These are phyloP conservation scores for Aquilaria sinensis DNA, from an alignment of 345 rosid species.

Conservation along the genomic window DNA sequence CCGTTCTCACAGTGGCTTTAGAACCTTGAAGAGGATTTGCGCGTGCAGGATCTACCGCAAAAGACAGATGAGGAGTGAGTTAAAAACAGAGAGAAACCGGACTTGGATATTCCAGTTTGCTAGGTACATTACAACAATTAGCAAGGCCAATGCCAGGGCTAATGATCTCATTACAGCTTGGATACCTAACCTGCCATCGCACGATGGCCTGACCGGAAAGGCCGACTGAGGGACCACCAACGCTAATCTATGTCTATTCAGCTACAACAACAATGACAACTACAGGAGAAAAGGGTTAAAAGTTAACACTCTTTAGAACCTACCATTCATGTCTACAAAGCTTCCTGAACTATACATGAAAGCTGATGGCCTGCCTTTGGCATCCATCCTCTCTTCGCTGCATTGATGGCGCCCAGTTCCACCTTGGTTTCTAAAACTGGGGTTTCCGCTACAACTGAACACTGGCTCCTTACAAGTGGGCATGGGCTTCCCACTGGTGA, in stretches of 20 bases:
- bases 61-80: too few relatives aligned
- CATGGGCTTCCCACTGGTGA: conserved; percentile 20
- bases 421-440: conserved; percentile 18
- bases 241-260: neutral
- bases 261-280: neutral
- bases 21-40: too few relatives aligned
- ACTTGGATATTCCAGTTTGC: too few relatives aligned
- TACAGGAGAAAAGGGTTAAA: conserved; percentile 1
- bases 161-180: too few relatives aligned
- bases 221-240: too few relatives aligned
- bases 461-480: conserved; percentile 16
- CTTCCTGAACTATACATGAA: conserved; percentile 31
- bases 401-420: conserved; percentile 19
- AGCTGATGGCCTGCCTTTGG: conserved; percentile 18
- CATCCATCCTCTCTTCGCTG: conserved; percentile 18
- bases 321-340: conserved; percentile 8
- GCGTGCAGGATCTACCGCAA: too few relatives aligned
- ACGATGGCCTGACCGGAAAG: too few relatives aligned
- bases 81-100: too few relatives aligned
- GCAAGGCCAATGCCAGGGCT: too few relatives aligned
- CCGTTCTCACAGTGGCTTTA: too few relatives aligned
- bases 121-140: too few relatives aligned
- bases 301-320: conserved; percentile 1
- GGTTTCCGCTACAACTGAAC: conserved; percentile 10
- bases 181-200: too few relatives aligned